Conservation (phyloP, 2,329 filamentous ascomycete species). For the Arthrobotrys sinensis region DNA sequence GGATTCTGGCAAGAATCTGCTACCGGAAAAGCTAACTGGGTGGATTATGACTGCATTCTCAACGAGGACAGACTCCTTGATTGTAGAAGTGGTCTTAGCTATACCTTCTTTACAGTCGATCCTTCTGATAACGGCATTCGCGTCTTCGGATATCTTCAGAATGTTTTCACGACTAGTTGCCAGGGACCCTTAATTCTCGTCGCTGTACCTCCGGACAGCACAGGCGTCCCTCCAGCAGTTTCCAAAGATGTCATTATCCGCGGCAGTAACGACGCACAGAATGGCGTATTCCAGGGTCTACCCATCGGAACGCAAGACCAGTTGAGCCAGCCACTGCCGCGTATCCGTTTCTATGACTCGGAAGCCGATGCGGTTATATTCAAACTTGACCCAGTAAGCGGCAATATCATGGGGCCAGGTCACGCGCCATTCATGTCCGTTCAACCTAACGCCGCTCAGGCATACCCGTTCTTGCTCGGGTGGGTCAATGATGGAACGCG, state of each 20-base stretch:
- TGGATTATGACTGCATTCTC: neutral
- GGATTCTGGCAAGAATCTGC: neutral
- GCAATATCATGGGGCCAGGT: neutral
- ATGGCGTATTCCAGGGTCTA: conserved; percentile 1
- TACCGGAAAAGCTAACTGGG: neutral
- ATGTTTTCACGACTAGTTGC: neutral
- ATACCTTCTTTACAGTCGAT: neutral
- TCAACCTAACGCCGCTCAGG: neutral
- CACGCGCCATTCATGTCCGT: neutral
- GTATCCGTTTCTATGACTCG: conserved; percentile 3
- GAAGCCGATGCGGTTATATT: neutral
- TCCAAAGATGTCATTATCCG: conserved; percentile 27
- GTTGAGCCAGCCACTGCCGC: neutral
- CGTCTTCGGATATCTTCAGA: neutral
- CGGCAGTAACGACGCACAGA: neutral
- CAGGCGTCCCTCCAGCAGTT: neutral
- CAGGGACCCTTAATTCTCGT: conserved; percentile 14
- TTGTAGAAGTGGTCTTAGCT: neutral
- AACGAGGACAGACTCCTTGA: neutral
- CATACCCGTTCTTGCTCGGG: neutral
- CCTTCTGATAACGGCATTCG: neutral
- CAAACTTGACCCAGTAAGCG: neutral
- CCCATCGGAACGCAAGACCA: neutral
- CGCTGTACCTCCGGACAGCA: conserved; percentile 23
- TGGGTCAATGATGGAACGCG: neutral